A percentile compares a stretch with the other conserved stretches of the same genome.
Evolutionary conservation across 305 asterid genomes (phyloP).

Genomic region (Solanum hybrid): DNA sequence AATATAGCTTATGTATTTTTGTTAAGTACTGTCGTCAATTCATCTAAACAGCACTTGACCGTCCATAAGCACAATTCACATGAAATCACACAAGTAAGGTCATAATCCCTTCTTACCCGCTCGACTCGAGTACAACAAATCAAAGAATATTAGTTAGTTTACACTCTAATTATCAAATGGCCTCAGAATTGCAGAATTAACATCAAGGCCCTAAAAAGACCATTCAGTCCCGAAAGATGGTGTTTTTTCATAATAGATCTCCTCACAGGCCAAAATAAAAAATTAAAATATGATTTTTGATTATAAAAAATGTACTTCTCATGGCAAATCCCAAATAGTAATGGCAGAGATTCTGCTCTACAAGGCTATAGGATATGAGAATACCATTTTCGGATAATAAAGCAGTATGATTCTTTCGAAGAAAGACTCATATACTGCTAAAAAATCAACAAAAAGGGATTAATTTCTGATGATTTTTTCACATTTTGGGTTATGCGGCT

Average conservation of each 20-base stretch:
- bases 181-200: slow-evolving; percentile 38
- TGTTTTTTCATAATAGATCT: slow-evolving; percentile 1
- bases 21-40: slow-evolving; percentile 13
- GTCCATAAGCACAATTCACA: slow-evolving; percentile 22
- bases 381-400: not conserved
- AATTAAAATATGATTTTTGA: not conserved
- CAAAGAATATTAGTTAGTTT: not conserved
- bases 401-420: not conserved
- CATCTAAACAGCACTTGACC: slow-evolving; percentile 17
- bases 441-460: slow-evolving; percentile 2
- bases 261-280: slow-evolving; percentile 13
- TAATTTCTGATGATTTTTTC: slow-evolving; percentile 4
- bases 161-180: not conserved
- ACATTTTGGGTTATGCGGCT: slow-evolving; percentile 1
- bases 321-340: slow-evolving; percentile 24
- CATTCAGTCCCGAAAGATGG: slow-evolving; percentile 43
- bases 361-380: slow-evolving; percentile 26
- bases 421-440: not conserved
- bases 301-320: slow-evolving; percentile 11
- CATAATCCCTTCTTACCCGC: no score
- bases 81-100: no score
- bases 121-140: not conserved
- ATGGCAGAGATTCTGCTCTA: slow-evolving; percentile 21
- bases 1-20: slow-evolving; percentile 21
- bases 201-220: slow-evolving; percentile 16